A percentile compares a stretch with the other conserved stretches of the same genome.
phyloP scores from a whole-genome alignment of 371 early-diverging fungal species.

The Spraguea lophii region DNA sequence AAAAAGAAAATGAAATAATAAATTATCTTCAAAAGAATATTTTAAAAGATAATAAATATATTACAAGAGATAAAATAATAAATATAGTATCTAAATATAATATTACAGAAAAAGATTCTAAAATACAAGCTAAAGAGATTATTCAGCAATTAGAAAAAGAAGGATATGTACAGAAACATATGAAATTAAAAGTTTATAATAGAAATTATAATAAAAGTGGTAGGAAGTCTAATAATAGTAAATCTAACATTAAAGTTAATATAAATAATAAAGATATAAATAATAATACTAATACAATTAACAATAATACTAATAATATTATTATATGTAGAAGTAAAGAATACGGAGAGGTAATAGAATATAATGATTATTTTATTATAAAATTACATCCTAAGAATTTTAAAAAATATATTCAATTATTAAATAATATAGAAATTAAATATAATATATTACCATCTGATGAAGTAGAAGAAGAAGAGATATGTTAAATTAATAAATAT shows the following conservation, averaged over 20 bases:
- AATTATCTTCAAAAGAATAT: constrained; percentile 23
- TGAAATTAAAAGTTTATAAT: neutral
- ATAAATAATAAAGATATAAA: too few relatives aligned
- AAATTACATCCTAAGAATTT: constrained; percentile 21
- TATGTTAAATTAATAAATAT: neutral
- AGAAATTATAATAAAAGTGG: neutral
- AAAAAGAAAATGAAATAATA: constrained; percentile 22
- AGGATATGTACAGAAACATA: neutral
- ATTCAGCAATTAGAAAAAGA: constrained; percentile 18
- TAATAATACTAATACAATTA: too few relatives aligned
- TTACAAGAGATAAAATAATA: constrained; percentile 1
- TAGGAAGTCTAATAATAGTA: neutral
- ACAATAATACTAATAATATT: too few relatives aligned
- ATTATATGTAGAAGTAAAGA: too few relatives aligned
- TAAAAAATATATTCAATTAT: constrained; percentile 5
- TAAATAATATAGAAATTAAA: neutral
- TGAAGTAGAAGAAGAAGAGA: neutral
- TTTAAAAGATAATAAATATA: constrained; percentile 1
- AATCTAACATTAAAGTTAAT: constrained; percentile 4
- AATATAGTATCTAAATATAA: constrained; percentile 18
- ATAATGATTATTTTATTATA: constrained; percentile 14
- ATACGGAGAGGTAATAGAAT: too few relatives aligned
- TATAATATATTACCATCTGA: constrained; percentile 2
- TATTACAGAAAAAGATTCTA: constrained; percentile 11
- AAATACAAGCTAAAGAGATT: constrained; percentile 29